Conservation (phyloP, 2,329 filamentous ascomycete species). For the Fusarium incarnatum region DNA sequence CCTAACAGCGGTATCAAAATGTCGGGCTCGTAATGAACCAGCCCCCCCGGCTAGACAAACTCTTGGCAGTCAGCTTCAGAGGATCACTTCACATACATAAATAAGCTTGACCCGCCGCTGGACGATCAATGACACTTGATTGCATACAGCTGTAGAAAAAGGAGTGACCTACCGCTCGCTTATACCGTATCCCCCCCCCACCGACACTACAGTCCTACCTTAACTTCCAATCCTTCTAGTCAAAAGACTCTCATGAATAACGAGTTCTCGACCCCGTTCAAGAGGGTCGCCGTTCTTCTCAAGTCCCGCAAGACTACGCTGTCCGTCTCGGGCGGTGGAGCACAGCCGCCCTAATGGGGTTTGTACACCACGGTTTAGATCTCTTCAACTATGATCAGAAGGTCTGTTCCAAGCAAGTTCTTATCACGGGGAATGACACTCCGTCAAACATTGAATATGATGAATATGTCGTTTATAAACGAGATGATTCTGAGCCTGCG, state of each 20-base stretch:
- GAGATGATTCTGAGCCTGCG: conserved; percentile 26
- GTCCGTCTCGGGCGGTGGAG: conserved; percentile 41
- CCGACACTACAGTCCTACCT: background rate
- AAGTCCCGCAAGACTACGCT: conserved; percentile 41
- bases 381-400: conserved; percentile 54
- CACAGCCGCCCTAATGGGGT: conserved; percentile 43
- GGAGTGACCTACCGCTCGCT: conserved; percentile 12
- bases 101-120: conserved; percentile 21
- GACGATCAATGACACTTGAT: conserved; percentile 9
- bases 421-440: conserved; percentile 47
- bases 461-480: conserved; percentile 54
- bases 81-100: conserved; percentile 36
- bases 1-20: background rate
- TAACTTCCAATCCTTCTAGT: background rate
- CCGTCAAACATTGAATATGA: conserved; percentile 53
- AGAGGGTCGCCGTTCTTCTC: conserved; percentile 42
- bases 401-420: conserved; percentile 49
- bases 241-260: conserved; percentile 39
- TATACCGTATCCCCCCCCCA: background rate
- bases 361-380: conserved; percentile 49
- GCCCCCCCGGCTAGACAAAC: conserved; percentile 29
- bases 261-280: conserved; percentile 37
- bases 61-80: conserved; percentile 33
- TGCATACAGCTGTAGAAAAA: background rate
- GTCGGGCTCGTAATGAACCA: conserved; percentile 13